A percentile compares a stretch with the other conserved stretches of the same genome.
Conservation (phyloP, 164 flowering plant species). For the Houttuynia cordata region DNA sequence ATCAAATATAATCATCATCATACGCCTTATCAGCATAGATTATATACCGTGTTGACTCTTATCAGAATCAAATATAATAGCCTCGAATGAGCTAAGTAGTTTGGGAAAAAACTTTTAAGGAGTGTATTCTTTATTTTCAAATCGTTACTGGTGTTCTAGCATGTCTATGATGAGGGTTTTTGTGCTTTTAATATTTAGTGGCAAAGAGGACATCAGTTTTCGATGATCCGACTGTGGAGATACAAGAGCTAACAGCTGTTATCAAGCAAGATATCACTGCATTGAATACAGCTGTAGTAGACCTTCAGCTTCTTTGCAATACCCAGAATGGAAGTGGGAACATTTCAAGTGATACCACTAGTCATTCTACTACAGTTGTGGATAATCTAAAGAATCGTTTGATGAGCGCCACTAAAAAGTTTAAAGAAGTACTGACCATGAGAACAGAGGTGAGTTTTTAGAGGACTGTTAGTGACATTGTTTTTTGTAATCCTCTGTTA, state of each 20-base stretch:
- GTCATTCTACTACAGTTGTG: conserved; percentile 88
- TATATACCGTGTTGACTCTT: too few species aligned
- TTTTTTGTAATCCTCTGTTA: background rate
- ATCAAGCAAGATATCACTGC: conserved; percentile 97
- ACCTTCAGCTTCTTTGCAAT: conserved; percentile 72
- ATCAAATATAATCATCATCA: too few species aligned
- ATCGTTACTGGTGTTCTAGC: background rate
- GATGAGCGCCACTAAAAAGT: conserved; percentile 93
- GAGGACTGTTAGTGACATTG: too few species aligned
- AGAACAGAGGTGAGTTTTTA: conserved; percentile 64
- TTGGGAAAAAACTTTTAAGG: too few species aligned
- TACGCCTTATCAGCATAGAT: too few species aligned
- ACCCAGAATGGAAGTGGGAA: conserved; percentile 69
- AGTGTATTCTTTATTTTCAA: too few species aligned
- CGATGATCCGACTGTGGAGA: conserved; percentile 92
- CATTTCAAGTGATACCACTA: conserved; percentile 67
- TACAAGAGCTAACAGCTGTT: conserved; percentile 88
- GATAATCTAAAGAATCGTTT: conserved; percentile 85
- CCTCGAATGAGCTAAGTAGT: too few species aligned
- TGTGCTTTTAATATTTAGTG: conserved; percentile 38
- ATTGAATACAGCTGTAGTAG: conserved; percentile 84
- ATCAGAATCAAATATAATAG: too few species aligned
- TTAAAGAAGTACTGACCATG: conserved; percentile 96
- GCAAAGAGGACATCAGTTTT: conserved; percentile 96
- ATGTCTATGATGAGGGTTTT: background rate